These are phyloP conservation scores for Didymella exigua DNA, from an alignment of 2,329 filamentous ascomycete species.

Conservation along the genomic window DNA sequence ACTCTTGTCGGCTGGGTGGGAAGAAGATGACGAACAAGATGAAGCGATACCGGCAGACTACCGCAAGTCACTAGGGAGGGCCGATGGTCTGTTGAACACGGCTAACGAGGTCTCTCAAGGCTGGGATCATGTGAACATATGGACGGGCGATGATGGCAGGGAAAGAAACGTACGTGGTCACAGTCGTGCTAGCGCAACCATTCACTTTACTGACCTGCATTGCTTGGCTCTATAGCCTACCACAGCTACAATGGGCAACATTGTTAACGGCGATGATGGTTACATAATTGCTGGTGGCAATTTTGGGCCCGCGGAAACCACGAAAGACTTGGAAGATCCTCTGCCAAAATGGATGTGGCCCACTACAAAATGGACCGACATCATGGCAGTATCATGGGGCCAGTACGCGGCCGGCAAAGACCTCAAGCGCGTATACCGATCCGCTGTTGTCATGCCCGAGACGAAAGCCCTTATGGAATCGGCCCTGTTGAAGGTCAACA, in stretches of 20 bases:
- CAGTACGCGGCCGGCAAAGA: conserved; percentile 7
- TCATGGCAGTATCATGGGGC: conserved; percentile 7
- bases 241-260: conserved; percentile 7
- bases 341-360: conserved; percentile 5
- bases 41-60: neutral
- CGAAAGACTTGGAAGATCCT: neutral
- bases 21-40: conserved; percentile 1
- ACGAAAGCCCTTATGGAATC: conserved; percentile 9
- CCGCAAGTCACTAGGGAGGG: conserved; percentile 1
- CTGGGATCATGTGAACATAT: conserved; percentile 3
- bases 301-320: neutral
- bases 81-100: conserved; percentile 9
- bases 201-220: conserved; percentile 15
- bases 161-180: conserved; percentile 6
- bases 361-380: conserved; percentile 12
- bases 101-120: conserved; percentile 7
- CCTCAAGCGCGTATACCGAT: conserved; percentile 14
- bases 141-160: conserved; percentile 5
- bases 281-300: conserved; percentile 11
- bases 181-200: conserved; percentile 8
- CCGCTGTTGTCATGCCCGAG: neutral
- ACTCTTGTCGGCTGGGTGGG: conserved; percentile 9
- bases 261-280: conserved; percentile 9
- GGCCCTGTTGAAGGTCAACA: conserved; percentile 5
- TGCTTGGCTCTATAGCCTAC: conserved; percentile 11